Base-by-base conservation (phyloP, 2,329 filamentous ascomycete species). In the Colletotrichum caudatum region DNA sequence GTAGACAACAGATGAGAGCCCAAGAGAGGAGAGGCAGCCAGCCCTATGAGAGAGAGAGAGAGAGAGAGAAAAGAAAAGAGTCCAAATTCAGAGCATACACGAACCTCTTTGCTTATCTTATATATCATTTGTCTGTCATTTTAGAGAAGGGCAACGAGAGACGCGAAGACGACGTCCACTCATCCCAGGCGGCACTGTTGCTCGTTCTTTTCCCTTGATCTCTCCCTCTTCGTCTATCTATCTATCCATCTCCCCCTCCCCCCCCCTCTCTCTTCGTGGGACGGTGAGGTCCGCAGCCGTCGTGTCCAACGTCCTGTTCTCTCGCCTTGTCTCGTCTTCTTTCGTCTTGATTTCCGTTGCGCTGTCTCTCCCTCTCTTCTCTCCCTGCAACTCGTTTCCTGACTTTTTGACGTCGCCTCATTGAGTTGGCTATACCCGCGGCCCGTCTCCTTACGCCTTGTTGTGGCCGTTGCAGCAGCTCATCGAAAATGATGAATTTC, bases 401-500 rank as follows among this genome's bases (percentile, higher is more conserved):
- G 23, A 58, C 8, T 20, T 57, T 5, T 57, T 5, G n/a, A 39
- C 11, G 16, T 39, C 20, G 5, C 11, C 2, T 58, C n/a, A 9
- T n/a, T 41, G 20, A 23, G 8, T 18, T 26, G 56, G 8, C 12
- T 58, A 7, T 29, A 23, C n/a, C 33, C 26, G 26, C n/a, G n/a
- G 11, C 18, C 37, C 18, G 8, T 57, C 33, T 23, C 5, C 33
- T 39, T 20, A 14, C n/a, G 54, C 54, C 35, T 12, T 57, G 20
- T 20, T 39, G 4, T 20, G 33, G 6, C 20, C 29, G 14, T 46
- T 23, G 26, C 60, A 41, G 39, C 60, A 29, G 26, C 41, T 8
- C 20, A 62, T 35, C 23, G 16, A 64, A 8, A 18, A 54, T 26
- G 35, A 72, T 72, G 69, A 46, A 72, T 51, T 72, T 72, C 48